phyloP scores from a whole-genome alignment of 345 rosid genomes.

The Streptanthus diversifolius region DNA sequence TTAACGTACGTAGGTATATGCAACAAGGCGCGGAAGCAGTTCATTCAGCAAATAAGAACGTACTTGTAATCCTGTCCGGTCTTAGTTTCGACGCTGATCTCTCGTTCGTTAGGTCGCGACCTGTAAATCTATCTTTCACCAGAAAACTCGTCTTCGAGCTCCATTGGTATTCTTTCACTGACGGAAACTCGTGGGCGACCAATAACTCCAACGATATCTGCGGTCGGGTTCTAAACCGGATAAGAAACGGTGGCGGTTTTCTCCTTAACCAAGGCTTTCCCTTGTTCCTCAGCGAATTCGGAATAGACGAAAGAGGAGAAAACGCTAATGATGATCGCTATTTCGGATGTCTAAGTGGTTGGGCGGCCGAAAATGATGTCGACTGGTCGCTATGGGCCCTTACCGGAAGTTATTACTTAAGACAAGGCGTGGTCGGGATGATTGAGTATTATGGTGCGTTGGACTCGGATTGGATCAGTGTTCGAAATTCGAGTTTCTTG shows the following conservation, averaged over 20 bases:
- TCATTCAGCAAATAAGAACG: constrained; percentile 76
- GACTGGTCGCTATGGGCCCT: constrained; percentile 91
- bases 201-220: constrained; percentile 77
- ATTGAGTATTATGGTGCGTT: constrained; percentile 65
- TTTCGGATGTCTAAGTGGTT: constrained; percentile 61
- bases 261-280: constrained; percentile 68
- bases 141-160: constrained; percentile 70
- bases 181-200: constrained; percentile 63
- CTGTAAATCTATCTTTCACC: constrained; percentile 50
- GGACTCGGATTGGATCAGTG: constrained; percentile 59
- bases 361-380: constrained; percentile 71
- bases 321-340: constrained; percentile 65
- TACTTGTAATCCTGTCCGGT: constrained; percentile 87
- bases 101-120: constrained; percentile 49
- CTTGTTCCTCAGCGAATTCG: constrained; percentile 69
- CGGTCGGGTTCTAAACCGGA: constrained; percentile 52
- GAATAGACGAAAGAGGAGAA: constrained; percentile 65
- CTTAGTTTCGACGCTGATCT: constrained; percentile 69
- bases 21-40: constrained; percentile 88
- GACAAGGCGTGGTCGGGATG: constrained; percentile 63
- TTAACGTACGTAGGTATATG: constrained; percentile 50
- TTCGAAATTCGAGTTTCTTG: constrained; percentile 57
- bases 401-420: constrained; percentile 73
- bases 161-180: constrained; percentile 79
- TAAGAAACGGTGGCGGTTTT: constrained; percentile 57